Conservation (phyloP, 371 early-diverging fungal species). For the Umbelopsis sp. region DNA sequence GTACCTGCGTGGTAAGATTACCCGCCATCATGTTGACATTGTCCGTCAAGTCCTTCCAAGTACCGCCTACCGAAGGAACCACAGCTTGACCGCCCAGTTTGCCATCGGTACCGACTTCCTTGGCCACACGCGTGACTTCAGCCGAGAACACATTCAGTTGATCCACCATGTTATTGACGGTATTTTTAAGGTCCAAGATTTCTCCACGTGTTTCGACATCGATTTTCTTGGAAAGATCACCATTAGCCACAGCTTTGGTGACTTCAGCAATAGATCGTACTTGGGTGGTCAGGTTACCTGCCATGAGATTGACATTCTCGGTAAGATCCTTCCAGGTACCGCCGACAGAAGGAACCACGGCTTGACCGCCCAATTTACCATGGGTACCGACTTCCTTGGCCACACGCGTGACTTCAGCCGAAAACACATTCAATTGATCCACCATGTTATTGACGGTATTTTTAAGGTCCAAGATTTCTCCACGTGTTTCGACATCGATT, state of each 20-base stretch:
- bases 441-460: constrained; percentile 41
- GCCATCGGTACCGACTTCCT: constrained; percentile 61
- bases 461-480: constrained; percentile 40
- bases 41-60: constrained; percentile 65
- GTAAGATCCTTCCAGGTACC: constrained; percentile 74
- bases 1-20: constrained; percentile 60
- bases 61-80: constrained; percentile 56
- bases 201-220: constrained; percentile 36
- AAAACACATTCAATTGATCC: constrained; percentile 48
- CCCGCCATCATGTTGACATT: constrained; percentile 63
- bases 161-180: constrained; percentile 52
- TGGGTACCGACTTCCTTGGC: constrained; percentile 60
- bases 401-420: constrained; percentile 52
- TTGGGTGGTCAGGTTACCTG: constrained; percentile 64
- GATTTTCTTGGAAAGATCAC: constrained; percentile 49
- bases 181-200: constrained; percentile 39
- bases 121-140: constrained; percentile 53
- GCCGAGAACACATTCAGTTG: constrained; percentile 43
- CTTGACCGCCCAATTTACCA: constrained; percentile 47
- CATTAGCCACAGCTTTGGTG: constrained; percentile 57
- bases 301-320: constrained; percentile 67
- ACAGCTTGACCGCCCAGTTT: constrained; percentile 47
- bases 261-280: constrained; percentile 64
- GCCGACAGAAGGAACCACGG: constrained; percentile 51
- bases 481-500: constrained; percentile 29